phyloP scores from a whole-genome alignment of 306 rosid genomes.

The Cucumis hystrix region DNA sequence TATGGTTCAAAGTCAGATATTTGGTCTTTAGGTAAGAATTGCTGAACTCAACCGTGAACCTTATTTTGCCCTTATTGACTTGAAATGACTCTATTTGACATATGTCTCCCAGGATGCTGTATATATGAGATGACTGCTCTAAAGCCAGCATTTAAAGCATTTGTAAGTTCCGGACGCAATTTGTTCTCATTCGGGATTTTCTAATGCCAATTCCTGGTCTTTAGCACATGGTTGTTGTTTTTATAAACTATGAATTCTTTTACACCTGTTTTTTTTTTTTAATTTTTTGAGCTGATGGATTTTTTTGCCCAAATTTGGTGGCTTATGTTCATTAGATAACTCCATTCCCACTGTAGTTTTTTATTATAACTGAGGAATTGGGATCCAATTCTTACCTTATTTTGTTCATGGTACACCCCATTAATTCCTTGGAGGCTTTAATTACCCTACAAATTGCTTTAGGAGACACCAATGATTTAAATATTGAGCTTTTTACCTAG shows the following conservation, averaged over 20 bases:
- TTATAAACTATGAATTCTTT: neutral
- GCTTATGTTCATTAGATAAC: neutral
- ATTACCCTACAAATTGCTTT: neutral
- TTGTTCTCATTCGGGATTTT: neutral
- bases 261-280: neutral
- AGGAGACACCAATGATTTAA: neutral
- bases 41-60: neutral
- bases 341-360: neutral
- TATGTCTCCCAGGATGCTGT: slow-evolving; percentile 69
- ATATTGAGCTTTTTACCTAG: neutral
- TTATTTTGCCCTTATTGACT: slow-evolving; percentile 3
- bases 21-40: slow-evolving; percentile 84
- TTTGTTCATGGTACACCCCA: neutral
- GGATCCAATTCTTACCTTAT: neutral
- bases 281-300: neutral
- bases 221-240: neutral
- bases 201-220: neutral
- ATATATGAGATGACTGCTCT: slow-evolving; percentile 85
- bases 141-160: slow-evolving; percentile 91
- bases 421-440: neutral
- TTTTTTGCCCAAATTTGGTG: neutral
- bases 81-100: neutral
- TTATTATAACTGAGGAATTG: neutral
- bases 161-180: slow-evolving; percentile 44
- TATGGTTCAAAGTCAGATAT: slow-evolving; percentile 97